Evolutionary conservation across 306 rosid species (phyloP), one percentile per base, ranked within the genome.

Genomic region (Albizia julibrissin): DNA sequence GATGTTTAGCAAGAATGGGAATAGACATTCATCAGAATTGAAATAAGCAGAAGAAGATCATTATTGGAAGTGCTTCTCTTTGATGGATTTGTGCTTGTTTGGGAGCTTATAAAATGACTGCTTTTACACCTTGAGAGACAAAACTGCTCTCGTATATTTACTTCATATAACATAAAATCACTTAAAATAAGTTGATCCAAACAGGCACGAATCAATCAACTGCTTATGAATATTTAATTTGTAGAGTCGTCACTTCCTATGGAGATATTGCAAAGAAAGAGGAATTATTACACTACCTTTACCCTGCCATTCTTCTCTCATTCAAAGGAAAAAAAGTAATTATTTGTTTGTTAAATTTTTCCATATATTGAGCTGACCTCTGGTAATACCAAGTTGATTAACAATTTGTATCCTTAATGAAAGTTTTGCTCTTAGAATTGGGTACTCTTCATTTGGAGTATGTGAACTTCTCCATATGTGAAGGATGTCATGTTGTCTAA

Each of bases 371-470:
- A 31, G 50, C 72, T 29, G 71, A 42, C 29, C 50, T 50, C 61
- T 82, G 52, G 9, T 33, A 44, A 76, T 59, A 33, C 54, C 18
- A 54, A 76, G 81, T 76, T 80, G 44, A 52, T 46, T 78, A 64
- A 14, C 50, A 33, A 12, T 68, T 44, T 33, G 59, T 33, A 67
- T 67, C 46, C 46, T 34, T 67, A 31, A 42, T 47, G 76, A 43
- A 33, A 44, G 14, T 37, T 58, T 75, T 37, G 24, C 79, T 67
- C 19, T 56, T 40, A 39, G 71, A 79, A 67, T 74, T 66, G 72
- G 67, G 70, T 54, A 50, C 73, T 67, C 67, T 56, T 79, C 47
- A 15, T 24, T 2, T 56, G 44, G 39, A 64, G 80, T 39, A 42
- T 74, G 69, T 56, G 47, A 34, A 50, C 22, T 39, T 80, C n/a